Percentiles rank a stretch among this genome's conserved stretches.
Conservation (phyloP, 1,139 yeast genomes). For the Blastobotrys elegans region DNA sequence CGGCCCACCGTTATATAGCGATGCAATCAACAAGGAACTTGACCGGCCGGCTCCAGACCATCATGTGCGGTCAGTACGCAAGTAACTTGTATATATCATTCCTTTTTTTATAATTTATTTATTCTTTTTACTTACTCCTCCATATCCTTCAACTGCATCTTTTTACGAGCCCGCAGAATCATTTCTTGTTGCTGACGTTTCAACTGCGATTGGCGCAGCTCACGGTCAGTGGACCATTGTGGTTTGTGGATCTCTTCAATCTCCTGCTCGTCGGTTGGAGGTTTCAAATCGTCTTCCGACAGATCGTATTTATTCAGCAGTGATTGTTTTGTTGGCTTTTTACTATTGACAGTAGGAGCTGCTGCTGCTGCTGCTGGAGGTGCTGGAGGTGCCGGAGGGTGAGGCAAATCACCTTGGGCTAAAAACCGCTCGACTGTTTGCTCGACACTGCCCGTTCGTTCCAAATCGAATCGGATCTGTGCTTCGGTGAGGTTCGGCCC, state of each 20-base stretch:
- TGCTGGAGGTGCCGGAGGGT: constrained; percentile 35
- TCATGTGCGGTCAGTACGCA: not conserved
- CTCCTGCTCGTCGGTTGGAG: constrained; percentile 12
- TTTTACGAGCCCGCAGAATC: constrained; percentile 46
- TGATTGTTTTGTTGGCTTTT: constrained; percentile 11
- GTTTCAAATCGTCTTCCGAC: constrained; percentile 14
- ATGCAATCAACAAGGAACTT: constrained; percentile 8
- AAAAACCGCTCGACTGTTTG: constrained; percentile 68
- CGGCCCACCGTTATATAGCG: constrained; percentile 25
- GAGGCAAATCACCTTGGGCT: constrained; percentile 60
- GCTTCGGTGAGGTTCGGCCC: constrained; percentile 68
- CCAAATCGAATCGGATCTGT: constrained; percentile 53
- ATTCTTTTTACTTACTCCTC: not conserved
- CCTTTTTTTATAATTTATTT: not conserved
- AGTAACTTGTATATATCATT: not conserved
- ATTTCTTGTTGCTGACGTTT: constrained; percentile 47
- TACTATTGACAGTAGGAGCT: not conserved
- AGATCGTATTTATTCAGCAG: constrained; percentile 30
- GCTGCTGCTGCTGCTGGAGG: constrained; percentile 8
- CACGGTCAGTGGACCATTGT: constrained; percentile 39
- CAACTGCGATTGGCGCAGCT: constrained; percentile 40
- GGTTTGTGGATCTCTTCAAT: constrained; percentile 18
- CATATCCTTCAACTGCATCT: constrained; percentile 30
- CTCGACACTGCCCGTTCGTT: constrained; percentile 75
- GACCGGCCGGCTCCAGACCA: too few species aligned